Conservation (phyloP, 305 asterid species). For the Fraxinus dipetala region DNA sequence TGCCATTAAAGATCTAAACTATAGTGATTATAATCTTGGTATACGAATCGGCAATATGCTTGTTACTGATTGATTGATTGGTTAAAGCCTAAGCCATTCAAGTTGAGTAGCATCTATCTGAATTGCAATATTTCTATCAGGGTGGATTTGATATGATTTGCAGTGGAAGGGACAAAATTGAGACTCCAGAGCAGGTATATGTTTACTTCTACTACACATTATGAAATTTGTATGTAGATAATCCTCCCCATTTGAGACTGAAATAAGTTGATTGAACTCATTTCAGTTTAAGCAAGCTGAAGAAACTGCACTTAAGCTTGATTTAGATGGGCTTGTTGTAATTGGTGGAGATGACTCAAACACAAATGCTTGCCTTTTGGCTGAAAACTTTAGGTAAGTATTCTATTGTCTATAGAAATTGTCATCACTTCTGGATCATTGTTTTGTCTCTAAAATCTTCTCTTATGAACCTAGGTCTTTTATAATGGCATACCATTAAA, state of each 20-base stretch:
- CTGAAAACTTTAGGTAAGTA: slow-evolving; percentile 75
- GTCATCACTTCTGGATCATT: not conserved
- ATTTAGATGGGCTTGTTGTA: slow-evolving; percentile 92
- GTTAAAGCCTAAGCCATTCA: not conserved
- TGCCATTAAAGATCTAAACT: not conserved
- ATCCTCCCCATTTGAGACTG: slow-evolving; percentile 17
- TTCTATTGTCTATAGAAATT: not conserved
- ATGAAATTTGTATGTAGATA: not conserved
- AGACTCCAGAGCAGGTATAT: slow-evolving; percentile 93
- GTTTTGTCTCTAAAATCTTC: slow-evolving; percentile 4
- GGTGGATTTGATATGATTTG: slow-evolving; percentile 98
- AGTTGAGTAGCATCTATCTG: not conserved
- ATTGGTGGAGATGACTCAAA: slow-evolving; percentile 99
- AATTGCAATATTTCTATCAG: slow-evolving; percentile 37
- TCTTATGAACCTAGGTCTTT: not conserved
- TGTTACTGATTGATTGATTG: not conserved
- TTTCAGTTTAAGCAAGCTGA: slow-evolving; percentile 92
- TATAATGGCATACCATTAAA: not conserved
- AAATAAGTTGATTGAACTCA: slow-evolving; percentile 21
- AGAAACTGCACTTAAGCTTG: slow-evolving; percentile 87
- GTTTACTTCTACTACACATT: slow-evolving; percentile 17
- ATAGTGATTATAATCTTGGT: not conserved
- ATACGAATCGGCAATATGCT: not conserved
- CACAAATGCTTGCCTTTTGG: slow-evolving; percentile 97
- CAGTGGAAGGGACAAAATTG: slow-evolving; percentile 99